Evolutionary conservation across 140 eudicot genomes (phyloP), one percentile per base, ranked within the genome.

Genomic region (Flaveria floridana): DNA sequence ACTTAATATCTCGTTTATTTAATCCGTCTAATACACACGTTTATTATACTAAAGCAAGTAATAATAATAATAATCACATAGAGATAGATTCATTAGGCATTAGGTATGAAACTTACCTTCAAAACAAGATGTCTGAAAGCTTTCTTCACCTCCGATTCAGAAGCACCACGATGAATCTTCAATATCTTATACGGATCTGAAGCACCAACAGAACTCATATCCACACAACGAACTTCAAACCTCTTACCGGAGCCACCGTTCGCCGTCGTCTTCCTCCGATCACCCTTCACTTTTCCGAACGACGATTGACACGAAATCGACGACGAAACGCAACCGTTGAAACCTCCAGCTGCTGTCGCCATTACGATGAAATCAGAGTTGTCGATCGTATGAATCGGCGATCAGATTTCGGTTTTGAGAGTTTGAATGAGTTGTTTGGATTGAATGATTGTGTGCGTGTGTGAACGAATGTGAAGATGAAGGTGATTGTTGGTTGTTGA

Each of bases 41-140:
- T 23, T 23, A 23, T 0, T 23, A 23, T 34, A 34, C 0, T 34
- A 34, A 34, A 3, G 4, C 4, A 3, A 28, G 4, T 4, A 34
- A 34, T 30, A 30, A 30, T 30, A 30, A 0, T 14, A 50, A 14
- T 14, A 50, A 50, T 50, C 6, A 50, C 19, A 50, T 1, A n/a
- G 56, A 50, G 15, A 7, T 2, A 48, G 18, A 48, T 3, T 12
- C 16, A n/a, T 13, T 12, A 2, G 1, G 16, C 13, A 48, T 48
- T n/a, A 14, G n/a, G 8, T 34, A 30, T 34, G 41, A 34, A 4
- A 6, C 0, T 55, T 55, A 90, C 97, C 97, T 88, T 78, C 55
- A 88, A 85, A 68, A 96, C 97, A 62, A 94, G 97, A 25, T 82
- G 75, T 62, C 99, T 79, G 67, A 93, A 93, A 7, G 98, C 98